Conservation (phyloP, 2,329 filamentous ascomycete genomes). For the Hypoxylon sp. region DNA sequence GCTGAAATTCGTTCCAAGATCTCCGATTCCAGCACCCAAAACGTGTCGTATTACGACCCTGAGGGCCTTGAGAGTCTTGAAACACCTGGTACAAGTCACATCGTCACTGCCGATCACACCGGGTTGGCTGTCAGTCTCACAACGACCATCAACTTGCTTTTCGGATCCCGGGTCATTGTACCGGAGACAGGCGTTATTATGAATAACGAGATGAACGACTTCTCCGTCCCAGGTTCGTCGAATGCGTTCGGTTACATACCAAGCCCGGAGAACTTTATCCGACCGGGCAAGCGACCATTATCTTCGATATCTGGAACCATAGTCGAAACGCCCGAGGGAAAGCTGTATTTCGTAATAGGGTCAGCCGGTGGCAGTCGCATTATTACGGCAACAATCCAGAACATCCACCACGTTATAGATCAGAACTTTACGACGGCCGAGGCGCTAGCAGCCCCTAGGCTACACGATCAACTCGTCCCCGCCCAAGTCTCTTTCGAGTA, state of each 20-base stretch:
- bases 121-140: constrained; percentile 84
- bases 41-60: constrained; percentile 62
- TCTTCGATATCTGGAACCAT: constrained; percentile 85
- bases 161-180: constrained; percentile 81
- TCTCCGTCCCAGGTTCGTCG: constrained; percentile 78
- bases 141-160: constrained; percentile 85
- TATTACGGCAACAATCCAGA: constrained; percentile 86
- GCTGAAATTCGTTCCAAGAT: constrained; percentile 66
- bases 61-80: constrained; percentile 62
- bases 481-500: constrained; percentile 79
- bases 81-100: constrained; percentile 78
- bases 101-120: constrained; percentile 76
- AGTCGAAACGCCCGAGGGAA: constrained; percentile 77
- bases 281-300: constrained; percentile 82
- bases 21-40: constrained; percentile 57
- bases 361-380: constrained; percentile 88
- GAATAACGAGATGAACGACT: constrained; percentile 77
- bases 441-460: constrained; percentile 76
- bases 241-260: constrained; percentile 86
- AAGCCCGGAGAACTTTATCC: constrained; percentile 80
- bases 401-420: constrained; percentile 81
- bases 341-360: constrained; percentile 79
- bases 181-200: constrained; percentile 87
- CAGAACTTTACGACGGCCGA: constrained; percentile 71
- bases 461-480: constrained; percentile 88